These are phyloP conservation scores for Aspergillus taichungensis DNA, from an alignment of 495 filamentous ascomycete species.

Conservation along the genomic window DNA sequence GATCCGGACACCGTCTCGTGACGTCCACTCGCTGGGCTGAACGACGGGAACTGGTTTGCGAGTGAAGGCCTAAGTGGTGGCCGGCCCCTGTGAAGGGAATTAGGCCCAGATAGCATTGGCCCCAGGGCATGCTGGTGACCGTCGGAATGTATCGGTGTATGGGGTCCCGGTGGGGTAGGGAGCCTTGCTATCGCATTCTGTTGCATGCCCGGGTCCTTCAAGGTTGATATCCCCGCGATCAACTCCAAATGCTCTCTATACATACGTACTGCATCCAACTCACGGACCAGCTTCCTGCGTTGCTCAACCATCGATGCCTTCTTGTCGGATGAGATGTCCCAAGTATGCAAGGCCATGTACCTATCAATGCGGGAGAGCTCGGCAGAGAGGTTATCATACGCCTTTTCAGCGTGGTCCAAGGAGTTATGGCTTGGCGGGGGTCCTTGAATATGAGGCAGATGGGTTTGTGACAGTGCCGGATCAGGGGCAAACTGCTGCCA, in stretches of 20 bases:
- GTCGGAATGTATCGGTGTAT: too few relatives aligned
- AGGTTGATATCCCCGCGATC: conserved; percentile 5
- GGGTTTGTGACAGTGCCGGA: conserved; percentile 1
- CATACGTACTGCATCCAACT: conserved; percentile 27
- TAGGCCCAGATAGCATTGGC: background rate
- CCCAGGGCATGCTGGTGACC: background rate
- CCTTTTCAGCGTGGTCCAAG: conserved; percentile 17
- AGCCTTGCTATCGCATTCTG: background rate
- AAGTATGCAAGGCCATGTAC: conserved; percentile 30
- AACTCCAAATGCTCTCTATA: conserved; percentile 27
- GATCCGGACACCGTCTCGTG: too few relatives aligned
- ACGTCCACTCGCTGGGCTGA: background rate
- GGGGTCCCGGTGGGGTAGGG: too few relatives aligned
- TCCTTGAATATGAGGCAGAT: conserved; percentile 1
- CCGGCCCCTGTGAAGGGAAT: background rate
- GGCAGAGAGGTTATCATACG: conserved; percentile 18
- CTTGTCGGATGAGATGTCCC: conserved; percentile 23
- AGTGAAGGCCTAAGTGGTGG: conserved; percentile 1
- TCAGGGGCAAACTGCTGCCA: conserved; percentile 2
- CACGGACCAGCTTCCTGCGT: conserved; percentile 26
- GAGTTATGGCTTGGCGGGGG: conserved; percentile 4
- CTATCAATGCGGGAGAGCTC: conserved; percentile 29
- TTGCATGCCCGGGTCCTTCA: conserved; percentile 1
- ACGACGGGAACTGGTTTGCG: background rate
- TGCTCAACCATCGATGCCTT: conserved; percentile 27